These are phyloP conservation scores for Morella rubra DNA, from an alignment of 306 rosid genomes.

Conservation along the genomic window DNA sequence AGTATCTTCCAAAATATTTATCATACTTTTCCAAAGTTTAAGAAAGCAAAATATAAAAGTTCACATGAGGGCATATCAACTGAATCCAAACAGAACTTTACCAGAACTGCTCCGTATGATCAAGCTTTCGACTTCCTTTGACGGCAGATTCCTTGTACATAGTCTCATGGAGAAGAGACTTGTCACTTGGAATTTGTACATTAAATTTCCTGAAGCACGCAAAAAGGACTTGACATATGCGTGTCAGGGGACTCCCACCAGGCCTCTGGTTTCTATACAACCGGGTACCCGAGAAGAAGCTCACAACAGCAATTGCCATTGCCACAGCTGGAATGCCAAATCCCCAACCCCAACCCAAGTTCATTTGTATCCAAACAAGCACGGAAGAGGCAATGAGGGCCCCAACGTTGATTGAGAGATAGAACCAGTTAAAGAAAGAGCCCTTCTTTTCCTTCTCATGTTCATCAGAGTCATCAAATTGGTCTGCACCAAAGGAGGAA, in stretches of 20 bases:
- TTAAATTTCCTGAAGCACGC: conserved; percentile 21
- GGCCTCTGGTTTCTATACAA: conserved; percentile 30
- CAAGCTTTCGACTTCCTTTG: conserved; percentile 29
- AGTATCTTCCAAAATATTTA: too few relatives aligned
- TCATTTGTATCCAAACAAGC: conserved; percentile 32
- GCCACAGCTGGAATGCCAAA: conserved; percentile 31
- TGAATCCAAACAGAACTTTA: background rate
- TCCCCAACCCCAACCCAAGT: conserved; percentile 31
- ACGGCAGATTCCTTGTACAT: conserved; percentile 14
- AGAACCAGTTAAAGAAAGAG: conserved; percentile 26
- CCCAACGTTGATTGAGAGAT: conserved; percentile 28
- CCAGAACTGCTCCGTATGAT: conserved; percentile 28
- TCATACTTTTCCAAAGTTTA: too few relatives aligned
- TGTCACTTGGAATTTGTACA: conserved; percentile 15
- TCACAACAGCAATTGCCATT: conserved; percentile 30
- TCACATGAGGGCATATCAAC: too few relatives aligned
- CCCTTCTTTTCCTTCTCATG: conserved; percentile 24
- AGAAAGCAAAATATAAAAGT: too few relatives aligned
- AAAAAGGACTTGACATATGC: conserved; percentile 28
- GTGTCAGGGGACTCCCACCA: conserved; percentile 30
- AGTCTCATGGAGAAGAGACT: conserved; percentile 27
- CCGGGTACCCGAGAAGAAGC: conserved; percentile 23
- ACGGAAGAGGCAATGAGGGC: conserved; percentile 31
- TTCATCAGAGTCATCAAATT: conserved; percentile 26
- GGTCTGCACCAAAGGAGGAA: conserved; percentile 26